A percentile compares a stretch with the other conserved stretches of the same genome.
Evolutionary conservation across 352 stramenopile species (phyloP).

Genomic region (Elongisporangium undulatum): DNA sequence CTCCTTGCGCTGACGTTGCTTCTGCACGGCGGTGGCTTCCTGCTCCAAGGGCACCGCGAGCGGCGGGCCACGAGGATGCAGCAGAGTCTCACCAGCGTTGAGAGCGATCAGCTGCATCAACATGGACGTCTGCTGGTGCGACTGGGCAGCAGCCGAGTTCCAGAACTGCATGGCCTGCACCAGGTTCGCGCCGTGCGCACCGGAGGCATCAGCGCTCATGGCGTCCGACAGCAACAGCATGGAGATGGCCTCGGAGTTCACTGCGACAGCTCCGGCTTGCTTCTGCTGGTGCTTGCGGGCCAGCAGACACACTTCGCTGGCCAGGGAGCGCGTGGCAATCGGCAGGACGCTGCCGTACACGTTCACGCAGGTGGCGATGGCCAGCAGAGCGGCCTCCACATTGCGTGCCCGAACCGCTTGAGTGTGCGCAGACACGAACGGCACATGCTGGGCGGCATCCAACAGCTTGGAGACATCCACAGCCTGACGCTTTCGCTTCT

Average conservation of each 20-base stretch:
- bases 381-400: conserved; percentile 40
- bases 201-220: conserved; percentile 43
- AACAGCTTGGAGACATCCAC: conserved; percentile 46
- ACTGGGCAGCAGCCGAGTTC: conserved; percentile 20
- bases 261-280: conserved; percentile 12
- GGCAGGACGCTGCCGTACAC: conserved; percentile 64
- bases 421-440: conserved; percentile 57
- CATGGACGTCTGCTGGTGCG: conserved; percentile 15
- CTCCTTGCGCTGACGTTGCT: conserved; percentile 1
- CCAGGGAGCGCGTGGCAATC: conserved; percentile 27
- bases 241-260: conserved; percentile 25
- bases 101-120: conserved; percentile 50
- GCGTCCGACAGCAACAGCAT: conserved; percentile 52
- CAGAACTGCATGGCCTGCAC: conserved; percentile 54
- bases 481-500: conserved; percentile 81
- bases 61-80: conserved; percentile 71
- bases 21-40: conserved; percentile 1
- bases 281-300: conserved; percentile 29
- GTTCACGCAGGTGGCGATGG: conserved; percentile 49
- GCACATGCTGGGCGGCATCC: conserved; percentile 19
- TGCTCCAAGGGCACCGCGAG: conserved; percentile 52
- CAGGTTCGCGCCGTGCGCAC: conserved; percentile 51
- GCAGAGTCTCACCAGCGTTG: conserved; percentile 56
- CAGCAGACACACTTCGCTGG: conserved; percentile 40
- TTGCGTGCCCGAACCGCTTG: conserved; percentile 34